Base-by-base conservation (phyloP, 139 green algal genomes). In the Pycnococcus provasolii region DNA sequence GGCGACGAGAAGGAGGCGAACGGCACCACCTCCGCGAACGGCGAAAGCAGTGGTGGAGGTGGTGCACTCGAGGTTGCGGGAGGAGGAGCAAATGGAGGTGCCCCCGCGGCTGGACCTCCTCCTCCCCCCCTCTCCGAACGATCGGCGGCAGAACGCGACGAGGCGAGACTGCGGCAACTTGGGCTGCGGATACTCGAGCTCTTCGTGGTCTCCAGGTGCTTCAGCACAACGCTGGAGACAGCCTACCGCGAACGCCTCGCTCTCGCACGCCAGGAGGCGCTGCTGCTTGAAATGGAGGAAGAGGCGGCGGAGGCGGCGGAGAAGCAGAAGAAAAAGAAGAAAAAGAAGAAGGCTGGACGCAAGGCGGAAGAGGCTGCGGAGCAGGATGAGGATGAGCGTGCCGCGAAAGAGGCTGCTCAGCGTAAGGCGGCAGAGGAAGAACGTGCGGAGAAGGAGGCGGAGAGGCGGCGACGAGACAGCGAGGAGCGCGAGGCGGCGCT, bases 251-350 rank as follows among this genome's bases (percentile, higher is more conserved):
- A 97, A 72, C 81, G 81, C 8, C 87, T 95, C 74, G 85, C 85
- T 7, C 81, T 96, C 37, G 89, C 88, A 77, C 79, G 85, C 3
- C 88, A 95, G 75, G 87, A 94, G 64, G 88, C 81, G 51, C 77
- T 97, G 45, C 91, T 97, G n/a, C 69, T 76, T n/a, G 91, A 97
- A 74, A 90, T 96, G 67, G 77, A 83, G 58, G 77, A 76, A 55
- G 71, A 53, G 15, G 70, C 71, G 51, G 48, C 60, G 26, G 26
- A 47, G 5, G 70, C 63, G 50, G 62, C 63, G 39, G 75, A 78
- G 53, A 52, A 77, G 47, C 58, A 67, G 43, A 72, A 68, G 59
- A 43, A 82, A 58, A 58, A 58, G 5, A 81, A 82, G 63, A 73
- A 81, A 55, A n/a, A 67, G 57, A 77, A 74, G 69, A 82, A 80